Conservation (phyloP, 2,329 filamentous ascomycete genomes). For the Dactylellina cionopaga region DNA sequence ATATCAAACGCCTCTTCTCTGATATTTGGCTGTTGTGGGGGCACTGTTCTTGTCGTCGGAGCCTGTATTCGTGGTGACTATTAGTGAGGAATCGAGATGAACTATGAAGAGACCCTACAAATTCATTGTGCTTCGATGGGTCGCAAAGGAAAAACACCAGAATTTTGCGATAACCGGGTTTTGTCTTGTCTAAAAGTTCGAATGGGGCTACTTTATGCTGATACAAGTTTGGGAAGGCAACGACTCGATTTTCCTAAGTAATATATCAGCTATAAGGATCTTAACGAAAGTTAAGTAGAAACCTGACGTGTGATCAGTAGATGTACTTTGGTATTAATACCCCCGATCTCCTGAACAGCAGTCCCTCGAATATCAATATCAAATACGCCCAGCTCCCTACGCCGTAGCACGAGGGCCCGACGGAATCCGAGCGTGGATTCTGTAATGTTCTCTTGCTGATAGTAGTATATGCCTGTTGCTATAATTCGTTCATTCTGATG, state of each 20-base stretch:
- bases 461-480: slow-evolving; percentile 72
- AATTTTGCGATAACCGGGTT: slow-evolving; percentile 68
- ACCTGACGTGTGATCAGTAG: background rate
- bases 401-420: slow-evolving; percentile 55
- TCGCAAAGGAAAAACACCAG: slow-evolving; percentile 71
- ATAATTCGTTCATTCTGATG: slow-evolving; percentile 71
- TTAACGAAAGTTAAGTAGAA: background rate
- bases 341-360: background rate
- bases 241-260: slow-evolving; percentile 62
- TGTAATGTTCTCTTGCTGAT: slow-evolving; percentile 70
- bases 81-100: no score
- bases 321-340: background rate
- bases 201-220: slow-evolving; percentile 68
- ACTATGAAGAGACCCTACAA: background rate
- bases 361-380: background rate
- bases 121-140: slow-evolving; percentile 58
- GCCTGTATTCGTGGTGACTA: no score
- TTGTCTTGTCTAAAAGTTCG: slow-evolving; percentile 64
- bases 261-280: background rate
- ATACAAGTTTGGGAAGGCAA: slow-evolving; percentile 68
- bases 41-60: background rate
- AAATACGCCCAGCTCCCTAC: background rate
- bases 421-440: slow-evolving; percentile 66
- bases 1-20: background rate
- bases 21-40: slow-evolving; percentile 4